phyloP scores from a whole-genome alignment of 1,284 basidiomycete genomes.

The Farysia itapuensis region DNA sequence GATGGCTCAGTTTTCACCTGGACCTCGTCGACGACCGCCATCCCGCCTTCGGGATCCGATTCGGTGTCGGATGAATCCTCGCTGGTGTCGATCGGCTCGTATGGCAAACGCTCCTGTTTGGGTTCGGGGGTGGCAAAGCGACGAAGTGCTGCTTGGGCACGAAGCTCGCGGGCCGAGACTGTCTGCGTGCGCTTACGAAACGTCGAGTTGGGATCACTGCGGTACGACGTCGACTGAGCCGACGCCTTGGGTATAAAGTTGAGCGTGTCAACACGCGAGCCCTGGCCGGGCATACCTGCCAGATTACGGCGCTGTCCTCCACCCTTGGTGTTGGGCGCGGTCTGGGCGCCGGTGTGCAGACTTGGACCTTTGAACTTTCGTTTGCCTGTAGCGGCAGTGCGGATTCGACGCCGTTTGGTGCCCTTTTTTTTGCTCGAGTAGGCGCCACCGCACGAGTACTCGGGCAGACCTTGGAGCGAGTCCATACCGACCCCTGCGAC shows the following conservation, averaged over 20 bases:
- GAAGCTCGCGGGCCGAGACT: slow-evolving; percentile 21
- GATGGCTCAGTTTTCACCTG: slow-evolving; percentile 13
- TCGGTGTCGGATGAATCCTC: slow-evolving; percentile 1
- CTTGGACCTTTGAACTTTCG: slow-evolving; percentile 32
- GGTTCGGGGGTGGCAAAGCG: slow-evolving; percentile 5
- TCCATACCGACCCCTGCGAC: slow-evolving; percentile 25
- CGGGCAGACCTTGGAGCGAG: slow-evolving; percentile 28
- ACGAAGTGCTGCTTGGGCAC: slow-evolving; percentile 32
- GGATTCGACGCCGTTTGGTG: slow-evolving; percentile 4
- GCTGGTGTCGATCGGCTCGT: not conserved
- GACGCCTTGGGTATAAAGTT: slow-evolving; percentile 35
- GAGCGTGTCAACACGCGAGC: slow-evolving; percentile 38
- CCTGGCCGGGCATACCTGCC: slow-evolving; percentile 19
- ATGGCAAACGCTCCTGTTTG: not conserved
- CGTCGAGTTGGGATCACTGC: slow-evolving; percentile 42
- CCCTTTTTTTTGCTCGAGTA: slow-evolving; percentile 15
- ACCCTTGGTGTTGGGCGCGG: slow-evolving; percentile 28
- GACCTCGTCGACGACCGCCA: not conserved
- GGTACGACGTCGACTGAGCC: slow-evolving; percentile 21
- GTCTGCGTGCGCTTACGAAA: slow-evolving; percentile 41
- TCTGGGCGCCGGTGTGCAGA: slow-evolving; percentile 48
- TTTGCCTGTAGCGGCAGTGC: slow-evolving; percentile 1
- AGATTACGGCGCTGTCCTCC: slow-evolving; percentile 14
- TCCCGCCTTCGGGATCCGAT: not conserved
- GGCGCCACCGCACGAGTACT: slow-evolving; percentile 45